These are phyloP conservation scores for Parascedosporium putredinis DNA, from an alignment of 2,329 filamentous ascomycete genomes.

Conservation along the genomic window DNA sequence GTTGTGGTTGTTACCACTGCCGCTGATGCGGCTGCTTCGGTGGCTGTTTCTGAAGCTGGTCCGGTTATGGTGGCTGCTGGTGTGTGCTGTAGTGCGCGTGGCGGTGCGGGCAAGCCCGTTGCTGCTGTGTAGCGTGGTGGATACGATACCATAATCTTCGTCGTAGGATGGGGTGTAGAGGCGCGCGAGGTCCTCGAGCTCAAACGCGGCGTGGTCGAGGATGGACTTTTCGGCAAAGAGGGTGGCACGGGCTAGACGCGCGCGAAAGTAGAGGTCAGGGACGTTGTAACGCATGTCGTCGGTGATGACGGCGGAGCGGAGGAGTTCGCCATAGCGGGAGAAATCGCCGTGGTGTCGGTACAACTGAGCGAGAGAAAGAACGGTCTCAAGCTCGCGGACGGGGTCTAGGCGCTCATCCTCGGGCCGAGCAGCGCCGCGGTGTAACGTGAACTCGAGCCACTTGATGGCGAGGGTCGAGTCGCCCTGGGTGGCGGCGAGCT, in stretches of 20 bases:
- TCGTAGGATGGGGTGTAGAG: too few relatives aligned
- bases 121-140: too few relatives aligned
- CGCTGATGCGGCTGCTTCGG: too few relatives aligned
- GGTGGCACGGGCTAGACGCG: not conserved
- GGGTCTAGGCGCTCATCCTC: not conserved
- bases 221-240: not conserved
- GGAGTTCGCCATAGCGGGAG: not conserved
- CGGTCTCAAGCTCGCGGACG: not conserved
- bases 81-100: too few relatives aligned
- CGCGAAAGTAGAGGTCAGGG: not conserved
- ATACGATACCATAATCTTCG: too few relatives aligned
- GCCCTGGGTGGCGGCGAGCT: slow-evolving; percentile 3
- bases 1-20: too few relatives aligned
- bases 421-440: not conserved
- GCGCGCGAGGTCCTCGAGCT: not conserved
- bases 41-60: too few relatives aligned
- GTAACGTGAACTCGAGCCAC: not conserved
- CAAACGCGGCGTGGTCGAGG: not conserved
- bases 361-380: not conserved
- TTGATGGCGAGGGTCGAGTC: not conserved
- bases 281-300: not conserved
- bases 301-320: not conserved
- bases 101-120: too few relatives aligned
- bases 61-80: too few relatives aligned
- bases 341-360: not conserved